Base-by-base conservation (phyloP, 192 early-diverging fungal species). In the Umbelopsis isabellina region DNA sequence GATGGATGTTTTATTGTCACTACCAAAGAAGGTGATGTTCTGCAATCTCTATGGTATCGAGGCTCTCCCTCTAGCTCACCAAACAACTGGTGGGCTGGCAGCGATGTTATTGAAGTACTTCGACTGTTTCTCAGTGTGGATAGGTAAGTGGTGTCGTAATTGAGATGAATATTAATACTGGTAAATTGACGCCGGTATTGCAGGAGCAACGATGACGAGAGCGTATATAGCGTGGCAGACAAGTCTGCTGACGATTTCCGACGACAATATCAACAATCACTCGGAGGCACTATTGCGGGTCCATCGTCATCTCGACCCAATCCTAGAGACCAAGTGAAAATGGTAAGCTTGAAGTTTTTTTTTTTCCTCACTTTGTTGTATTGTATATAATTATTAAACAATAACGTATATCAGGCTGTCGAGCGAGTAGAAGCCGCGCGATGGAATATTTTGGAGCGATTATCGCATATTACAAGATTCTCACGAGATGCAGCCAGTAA, bases 401-500 rank as follows among this genome's bases (percentile, higher is more conserved):
- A 35, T 16, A 8, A 30, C 16, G 2, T 1, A 27, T 35, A 10
- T n/a, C 37, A 61, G 55, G 55, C 55, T 35, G 55, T 68, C 0
- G 21, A 72, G 3, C 25, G 50, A n/a, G 12, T 77, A 3, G 22
- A 61, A 68, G 87, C 88, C 66, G 79, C 88, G 49, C 75, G 82
- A n/a, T 93, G 91, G 91, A 87, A 81, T 33, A 82, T 93, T 46
- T 75, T 93, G 44, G 92, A 93, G 72, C 72, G 84, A 27, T 86
- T 93, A 50, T 91, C 92, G 1, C 87, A 86, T 11, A 87, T 93
- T 10, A 90, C 92, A 8, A 79, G 86, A 18, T 81, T 87, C 27
- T 86, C 90, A 30, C 79, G 86, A 25, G 88, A 91, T 51, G 83
- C 92, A 0, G 88, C 91, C 0, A 80, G 81, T 70, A 82, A 50